phyloP scores from a whole-genome alignment of 306 rosid species.

The Sechiopsis laciniata region DNA sequence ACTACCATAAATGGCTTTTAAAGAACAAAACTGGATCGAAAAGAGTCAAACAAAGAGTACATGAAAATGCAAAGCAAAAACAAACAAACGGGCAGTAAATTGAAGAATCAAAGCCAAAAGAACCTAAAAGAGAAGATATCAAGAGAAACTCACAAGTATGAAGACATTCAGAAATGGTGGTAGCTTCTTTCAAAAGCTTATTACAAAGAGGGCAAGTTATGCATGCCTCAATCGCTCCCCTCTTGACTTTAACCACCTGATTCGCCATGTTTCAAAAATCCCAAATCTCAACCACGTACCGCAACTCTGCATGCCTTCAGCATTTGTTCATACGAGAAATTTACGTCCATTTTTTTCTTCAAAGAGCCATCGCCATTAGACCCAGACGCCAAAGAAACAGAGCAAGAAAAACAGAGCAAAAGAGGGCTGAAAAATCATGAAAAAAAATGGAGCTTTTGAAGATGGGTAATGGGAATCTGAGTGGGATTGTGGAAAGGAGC shows the following conservation, averaged over 20 bases:
- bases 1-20: conserved; percentile 20
- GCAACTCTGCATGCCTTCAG: conserved; percentile 58
- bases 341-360: conserved; percentile 49
- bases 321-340: conserved; percentile 23
- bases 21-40: conserved; percentile 33
- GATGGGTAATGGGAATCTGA: conserved; percentile 20
- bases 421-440: conserved; percentile 2
- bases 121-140: not conserved
- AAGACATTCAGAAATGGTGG: conserved; percentile 93
- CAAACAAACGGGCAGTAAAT: not conserved
- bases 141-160: conserved; percentile 70
- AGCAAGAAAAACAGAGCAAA: not conserved
- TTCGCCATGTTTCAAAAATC: conserved; percentile 51
- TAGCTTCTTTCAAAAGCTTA: conserved; percentile 71
- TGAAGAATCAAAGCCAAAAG: not conserved
- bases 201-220: conserved; percentile 87
- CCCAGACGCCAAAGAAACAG: conserved; percentile 10
- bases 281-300: conserved; percentile 31
- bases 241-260: conserved; percentile 54
- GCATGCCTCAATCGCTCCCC: conserved; percentile 76
- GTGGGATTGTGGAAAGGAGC: conserved; percentile 2
- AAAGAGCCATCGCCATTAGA: conserved; percentile 37
- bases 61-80: too few relatives aligned
- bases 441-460: conserved; percentile 8
- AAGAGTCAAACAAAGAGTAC: conserved; percentile 5